Evolutionary conservation across 345 rosid genomes (phyloP), one percentile per base, ranked within the genome.

Genomic region (Pseudoturritis turrita): DNA sequence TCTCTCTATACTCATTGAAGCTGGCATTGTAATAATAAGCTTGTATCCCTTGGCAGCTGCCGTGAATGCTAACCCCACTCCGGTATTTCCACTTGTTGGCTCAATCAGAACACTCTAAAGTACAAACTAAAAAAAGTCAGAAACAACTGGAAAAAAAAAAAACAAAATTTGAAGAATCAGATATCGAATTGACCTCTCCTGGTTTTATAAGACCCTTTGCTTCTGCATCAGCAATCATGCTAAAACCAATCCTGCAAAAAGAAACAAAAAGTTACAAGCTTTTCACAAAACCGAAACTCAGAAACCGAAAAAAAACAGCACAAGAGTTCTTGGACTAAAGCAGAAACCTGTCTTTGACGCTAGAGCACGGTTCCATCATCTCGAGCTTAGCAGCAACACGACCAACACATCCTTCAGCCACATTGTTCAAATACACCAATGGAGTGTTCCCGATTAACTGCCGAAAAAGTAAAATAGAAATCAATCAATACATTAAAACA

Each of bases 11-110:
- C 92, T 90, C 97, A 88, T 93, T 4, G 97, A 86, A 61, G 97
- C 92, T 52, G 98, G 97, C 98, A 93, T 90, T 9, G 96, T 88
- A 50, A 93, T 87, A 53, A 90, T 85, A 62, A 88, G 89, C 83
- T 65, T 86, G 72, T 93, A 93, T 14, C 88, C 83, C 77, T 93
- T 93, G 10, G 96, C 96, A 40, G 97, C 96, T 4, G 97, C 97
- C 74, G 92, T 83, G 80, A 92, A 90, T 3, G 98, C 97, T 73
- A 92, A 82, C 23, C 96, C 97, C 41, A 92, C 89, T 63, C 98
- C 98, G 4, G 98, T 92, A 70, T 92, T 90, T 71, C 98, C 98
- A 76, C 97, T 92, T n/a, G 97, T 93, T 10, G 96, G 97, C 80
- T 93, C 98, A 81, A 93, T 84, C 54, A 93, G 64, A 44, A 88